These are phyloP conservation scores for Suhomyces choctaworum DNA, from an alignment of 1,139 yeast genomes.

Conservation along the genomic window DNA sequence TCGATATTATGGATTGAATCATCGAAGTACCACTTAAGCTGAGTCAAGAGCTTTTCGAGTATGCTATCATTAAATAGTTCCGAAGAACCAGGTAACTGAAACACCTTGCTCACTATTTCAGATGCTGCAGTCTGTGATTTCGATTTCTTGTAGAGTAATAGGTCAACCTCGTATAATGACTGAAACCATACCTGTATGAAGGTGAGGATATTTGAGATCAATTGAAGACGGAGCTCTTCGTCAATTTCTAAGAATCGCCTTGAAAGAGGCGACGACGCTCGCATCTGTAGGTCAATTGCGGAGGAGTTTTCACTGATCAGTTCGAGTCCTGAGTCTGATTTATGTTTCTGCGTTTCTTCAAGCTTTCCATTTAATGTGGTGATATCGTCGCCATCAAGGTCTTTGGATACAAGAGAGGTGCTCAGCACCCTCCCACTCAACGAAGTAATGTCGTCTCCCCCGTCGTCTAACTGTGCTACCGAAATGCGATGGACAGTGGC, in stretches of 20 bases:
- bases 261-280: background rate
- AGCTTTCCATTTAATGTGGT: constrained; percentile 24
- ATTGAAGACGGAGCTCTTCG: constrained; percentile 27
- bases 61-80: constrained; percentile 17
- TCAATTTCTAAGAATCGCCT: constrained; percentile 27
- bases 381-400: constrained; percentile 32
- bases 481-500: background rate
- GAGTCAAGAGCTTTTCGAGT: constrained; percentile 19
- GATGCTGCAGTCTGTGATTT: constrained; percentile 6
- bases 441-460: constrained; percentile 27
- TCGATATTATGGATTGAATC: constrained; percentile 20
- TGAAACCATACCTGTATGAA: constrained; percentile 28
- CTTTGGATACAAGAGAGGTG: constrained; percentile 9
- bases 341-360: background rate
- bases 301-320: background rate
- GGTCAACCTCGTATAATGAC: constrained; percentile 20
- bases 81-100: constrained; percentile 20
- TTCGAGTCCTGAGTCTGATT: background rate
- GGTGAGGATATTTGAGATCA: constrained; percentile 28
- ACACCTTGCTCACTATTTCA: constrained; percentile 18
- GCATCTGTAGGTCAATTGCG: background rate
- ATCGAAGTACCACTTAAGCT: constrained; percentile 23
- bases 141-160: constrained; percentile 2
- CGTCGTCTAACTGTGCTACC: constrained; percentile 17
- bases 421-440: constrained; percentile 17